Base-by-base conservation (phyloP, 2,329 filamentous ascomycete species). In the Colletotrichum lindemuthianum region DNA sequence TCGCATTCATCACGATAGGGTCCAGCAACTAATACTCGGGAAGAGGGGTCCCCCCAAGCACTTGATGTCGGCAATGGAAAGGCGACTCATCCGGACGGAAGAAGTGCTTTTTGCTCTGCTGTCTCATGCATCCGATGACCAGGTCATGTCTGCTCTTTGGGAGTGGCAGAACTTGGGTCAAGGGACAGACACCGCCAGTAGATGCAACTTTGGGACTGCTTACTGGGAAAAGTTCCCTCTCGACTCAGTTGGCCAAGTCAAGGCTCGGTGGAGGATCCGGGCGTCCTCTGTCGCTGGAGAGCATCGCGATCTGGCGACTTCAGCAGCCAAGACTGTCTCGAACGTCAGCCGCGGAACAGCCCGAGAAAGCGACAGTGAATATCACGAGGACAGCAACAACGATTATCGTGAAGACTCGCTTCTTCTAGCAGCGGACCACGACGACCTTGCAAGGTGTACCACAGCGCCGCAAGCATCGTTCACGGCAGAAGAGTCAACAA, bases 11-110 rank as follows among this genome's bases (percentile, higher is more conserved):
- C 8, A 2, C 2, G 4, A 24, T 6, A 8, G 43, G 43, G 5
- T 11, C n/a, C 16, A n/a, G 11, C n/a, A 4, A 48, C 52, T 57
- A 39, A 48, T 15, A 11, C 7, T 2, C 5, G 9, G 36, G 2
- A 9, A 63, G 24, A 67, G 65, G 4, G 65, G 65, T 3, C 66
- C 66, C 5, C 63, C 63, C 3, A 67, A 67, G 24, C 44, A 66
- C 5, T 66, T 63, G 16, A 59, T 57, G 5, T 15, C 34, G 6
- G 58, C 54, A 6, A 65, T 66, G 45, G 66, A 66, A 32, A 63
- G 34, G 11, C 63, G 66, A 8, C 39, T 67, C 8, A 41, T 59
- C 3, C 40, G 63, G 6, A 66, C 66, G 5, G 59, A 67, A 39
- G 56, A 53, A 2, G 24, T 54, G 8, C 59, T 67, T 6, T 12